Evolutionary conservation across 176 grass and related monocot species (phyloP).

Genomic region (Elymus sibiricus): DNA sequence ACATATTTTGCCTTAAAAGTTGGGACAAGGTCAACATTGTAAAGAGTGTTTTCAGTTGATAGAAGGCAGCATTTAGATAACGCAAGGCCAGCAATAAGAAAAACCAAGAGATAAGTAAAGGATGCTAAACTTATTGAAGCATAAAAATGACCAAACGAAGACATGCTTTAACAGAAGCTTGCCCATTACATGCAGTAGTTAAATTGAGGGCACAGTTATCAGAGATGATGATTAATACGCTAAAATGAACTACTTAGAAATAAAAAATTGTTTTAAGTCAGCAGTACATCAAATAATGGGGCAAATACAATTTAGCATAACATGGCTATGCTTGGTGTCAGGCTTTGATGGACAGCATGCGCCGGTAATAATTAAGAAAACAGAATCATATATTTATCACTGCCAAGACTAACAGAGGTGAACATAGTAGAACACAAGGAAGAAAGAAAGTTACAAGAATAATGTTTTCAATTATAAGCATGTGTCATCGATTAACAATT

Average conservation of each 20-base stretch:
- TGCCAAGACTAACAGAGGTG: neutral
- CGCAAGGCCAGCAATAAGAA: neutral
- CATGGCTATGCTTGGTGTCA: neutral
- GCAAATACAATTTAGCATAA: neutral
- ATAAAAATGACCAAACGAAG: neutral
- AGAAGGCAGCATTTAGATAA: neutral
- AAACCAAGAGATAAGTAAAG: neutral
- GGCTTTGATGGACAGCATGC: neutral
- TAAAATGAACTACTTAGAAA: neutral
- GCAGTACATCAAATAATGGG: neutral
- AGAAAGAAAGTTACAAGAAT: neutral
- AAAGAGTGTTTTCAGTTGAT: neutral
- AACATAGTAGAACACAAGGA: constrained; percentile 7
- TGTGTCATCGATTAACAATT: constrained; percentile 10
- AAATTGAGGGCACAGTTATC: neutral
- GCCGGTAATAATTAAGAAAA: neutral
- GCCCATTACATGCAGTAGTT: neutral
- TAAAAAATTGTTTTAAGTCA: neutral
- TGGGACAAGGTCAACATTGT: neutral
- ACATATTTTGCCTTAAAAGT: constrained; percentile 7
- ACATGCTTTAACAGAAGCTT: neutral
- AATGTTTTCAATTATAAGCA: constrained; percentile 12
- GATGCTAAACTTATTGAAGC: neutral
- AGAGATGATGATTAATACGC: neutral
- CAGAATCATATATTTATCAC: neutral